phyloP scores from a whole-genome alignment of 2,329 filamentous ascomycete species.

The Alternaria consortialis region DNA sequence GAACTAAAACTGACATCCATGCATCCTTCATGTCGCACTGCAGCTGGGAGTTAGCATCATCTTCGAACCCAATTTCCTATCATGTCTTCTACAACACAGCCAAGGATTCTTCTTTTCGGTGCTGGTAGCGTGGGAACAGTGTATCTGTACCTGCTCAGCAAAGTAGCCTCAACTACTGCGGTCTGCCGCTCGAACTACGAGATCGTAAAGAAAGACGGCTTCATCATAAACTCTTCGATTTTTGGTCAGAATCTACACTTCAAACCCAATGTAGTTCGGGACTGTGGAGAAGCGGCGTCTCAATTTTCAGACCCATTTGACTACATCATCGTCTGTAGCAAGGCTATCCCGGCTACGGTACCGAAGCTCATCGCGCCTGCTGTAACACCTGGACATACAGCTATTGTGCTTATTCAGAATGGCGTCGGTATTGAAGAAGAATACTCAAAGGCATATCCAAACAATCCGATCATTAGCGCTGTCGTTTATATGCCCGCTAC shows the following conservation, averaged over 20 bases:
- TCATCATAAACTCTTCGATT: slow-evolving; percentile 52
- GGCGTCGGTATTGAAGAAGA: slow-evolving; percentile 68
- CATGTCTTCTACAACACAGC: slow-evolving; percentile 15
- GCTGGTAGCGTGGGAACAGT: slow-evolving; percentile 55
- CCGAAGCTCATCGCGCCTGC: slow-evolving; percentile 53
- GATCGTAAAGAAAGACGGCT: slow-evolving; percentile 52
- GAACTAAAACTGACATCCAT: background rate
- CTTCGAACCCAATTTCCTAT: background rate
- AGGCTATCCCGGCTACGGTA: slow-evolving; percentile 54
- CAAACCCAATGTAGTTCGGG: slow-evolving; percentile 46
- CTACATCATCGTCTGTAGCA: slow-evolving; percentile 59
- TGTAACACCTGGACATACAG: slow-evolving; percentile 54
- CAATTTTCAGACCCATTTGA: slow-evolving; percentile 49
- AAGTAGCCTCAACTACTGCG: slow-evolving; percentile 53
- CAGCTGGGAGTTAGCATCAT: background rate
- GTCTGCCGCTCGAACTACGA: slow-evolving; percentile 58
- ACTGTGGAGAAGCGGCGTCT: slow-evolving; percentile 48
- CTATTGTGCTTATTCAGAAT: slow-evolving; percentile 69
- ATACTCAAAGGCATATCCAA: slow-evolving; percentile 60
- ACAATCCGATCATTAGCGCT: slow-evolving; percentile 63
- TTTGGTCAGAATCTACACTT: slow-evolving; percentile 50
- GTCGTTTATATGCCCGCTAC: slow-evolving; percentile 65
- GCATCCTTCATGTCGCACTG: background rate
- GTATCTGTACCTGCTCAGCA: slow-evolving; percentile 54
- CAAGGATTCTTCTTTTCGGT: slow-evolving; percentile 53